These are phyloP conservation scores for Clavispora fructus DNA, from an alignment of 805 yeast genomes.

Conservation along the genomic window DNA sequence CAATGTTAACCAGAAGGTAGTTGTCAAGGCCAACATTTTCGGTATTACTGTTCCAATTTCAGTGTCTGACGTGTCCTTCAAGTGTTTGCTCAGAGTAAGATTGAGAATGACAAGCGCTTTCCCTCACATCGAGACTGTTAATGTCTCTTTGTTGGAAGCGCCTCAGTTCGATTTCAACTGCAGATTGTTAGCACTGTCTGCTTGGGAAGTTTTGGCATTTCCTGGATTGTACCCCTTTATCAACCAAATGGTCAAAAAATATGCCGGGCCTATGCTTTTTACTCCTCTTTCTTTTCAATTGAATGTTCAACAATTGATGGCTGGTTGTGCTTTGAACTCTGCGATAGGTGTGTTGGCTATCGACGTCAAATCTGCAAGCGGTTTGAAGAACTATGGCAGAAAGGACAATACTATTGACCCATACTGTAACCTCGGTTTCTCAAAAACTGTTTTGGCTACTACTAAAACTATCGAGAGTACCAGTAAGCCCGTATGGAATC, in stretches of 20 bases:
- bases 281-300: constrained; percentile 90
- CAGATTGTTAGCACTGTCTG: constrained; percentile 71
- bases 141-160: constrained; percentile 76
- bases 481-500: constrained; percentile 75
- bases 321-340: constrained; percentile 73
- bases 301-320: constrained; percentile 83
- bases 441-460: constrained; percentile 54
- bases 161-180: constrained; percentile 85
- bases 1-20: constrained; percentile 75
- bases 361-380: constrained; percentile 59
- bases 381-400: constrained; percentile 63
- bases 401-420: constrained; percentile 86
- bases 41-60: constrained; percentile 77
- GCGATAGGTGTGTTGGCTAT: constrained; percentile 84
- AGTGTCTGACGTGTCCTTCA: constrained; percentile 75
- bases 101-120: constrained; percentile 83
- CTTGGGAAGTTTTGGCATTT: constrained; percentile 79
- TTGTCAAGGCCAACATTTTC: constrained; percentile 74
- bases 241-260: constrained; percentile 79
- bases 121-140: constrained; percentile 92
- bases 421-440: constrained; percentile 67
- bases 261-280: constrained; percentile 82
- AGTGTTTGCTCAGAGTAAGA: constrained; percentile 70
- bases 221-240: constrained; percentile 86
- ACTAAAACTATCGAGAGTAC: constrained; percentile 69